Evolutionary conservation across 2,329 filamentous ascomycete genomes (phyloP).

Genomic region (Colletotrichum musicola): DNA sequence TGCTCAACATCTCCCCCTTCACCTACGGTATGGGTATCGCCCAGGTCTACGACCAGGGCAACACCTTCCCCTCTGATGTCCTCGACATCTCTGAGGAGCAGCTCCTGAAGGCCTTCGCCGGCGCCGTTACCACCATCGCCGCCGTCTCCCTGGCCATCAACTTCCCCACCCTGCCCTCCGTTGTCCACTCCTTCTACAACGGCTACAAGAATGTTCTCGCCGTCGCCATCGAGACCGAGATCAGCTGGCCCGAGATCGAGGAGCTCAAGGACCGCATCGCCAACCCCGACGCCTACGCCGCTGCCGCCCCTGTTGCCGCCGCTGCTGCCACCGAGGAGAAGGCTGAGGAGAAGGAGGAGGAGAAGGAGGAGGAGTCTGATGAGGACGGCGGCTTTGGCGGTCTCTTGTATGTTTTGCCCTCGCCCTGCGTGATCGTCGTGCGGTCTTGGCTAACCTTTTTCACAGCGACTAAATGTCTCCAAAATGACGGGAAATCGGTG

Average conservation of each 20-base stretch:
- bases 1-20: slow-evolving; percentile 99
- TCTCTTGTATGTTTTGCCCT: slow-evolving; percentile 72
- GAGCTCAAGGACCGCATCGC: slow-evolving; percentile 99
- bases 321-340: slow-evolving; percentile 66
- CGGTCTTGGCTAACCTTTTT: slow-evolving; percentile 52
- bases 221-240: slow-evolving; percentile 90
- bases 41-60: slow-evolving; percentile 98
- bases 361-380: slow-evolving; percentile 77
- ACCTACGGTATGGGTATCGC: slow-evolving; percentile 97
- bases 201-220: slow-evolving; percentile 96
- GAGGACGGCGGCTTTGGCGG: slow-evolving; percentile 81
- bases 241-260: slow-evolving; percentile 95
- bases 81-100: slow-evolving; percentile 96
- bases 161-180: slow-evolving; percentile 96
- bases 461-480: slow-evolving; percentile 63
- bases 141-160: slow-evolving; percentile 90
- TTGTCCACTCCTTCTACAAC: slow-evolving; percentile 98
- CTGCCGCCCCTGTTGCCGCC: slow-evolving; percentile 79
- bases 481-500: slow-evolving; percentile 51
- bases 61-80: slow-evolving; percentile 87
- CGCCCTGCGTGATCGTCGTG: not conserved
- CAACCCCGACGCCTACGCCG: slow-evolving; percentile 97
- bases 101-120: slow-evolving; percentile 85
- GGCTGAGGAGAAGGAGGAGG: slow-evolving; percentile 74
- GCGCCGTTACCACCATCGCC: slow-evolving; percentile 88